Percentiles rank a stretch among this genome's conserved stretches.
phyloP scores from a whole-genome alignment of 345 rosid genomes.

The Gossypium ekmanianum region DNA sequence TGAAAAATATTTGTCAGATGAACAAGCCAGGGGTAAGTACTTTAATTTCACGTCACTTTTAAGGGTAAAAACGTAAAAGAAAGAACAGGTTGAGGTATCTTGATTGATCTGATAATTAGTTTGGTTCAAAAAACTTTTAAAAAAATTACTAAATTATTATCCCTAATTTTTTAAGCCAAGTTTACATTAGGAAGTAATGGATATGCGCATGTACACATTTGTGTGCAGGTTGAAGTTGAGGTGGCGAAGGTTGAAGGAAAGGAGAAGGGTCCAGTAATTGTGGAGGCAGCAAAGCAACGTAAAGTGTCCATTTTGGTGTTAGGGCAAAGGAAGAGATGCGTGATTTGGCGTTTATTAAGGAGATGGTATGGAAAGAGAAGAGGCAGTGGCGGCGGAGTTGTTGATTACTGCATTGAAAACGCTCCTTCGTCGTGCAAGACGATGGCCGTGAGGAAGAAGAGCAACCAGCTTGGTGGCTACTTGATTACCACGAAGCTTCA shows the following conservation, averaged over 20 bases:
- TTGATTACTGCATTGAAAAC: slow-evolving; percentile 70
- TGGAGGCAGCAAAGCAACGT: slow-evolving; percentile 70
- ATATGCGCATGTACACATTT: background rate
- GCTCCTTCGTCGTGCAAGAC: slow-evolving; percentile 82
- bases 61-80: background rate
- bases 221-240: slow-evolving; percentile 57
- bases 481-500: slow-evolving; percentile 87
- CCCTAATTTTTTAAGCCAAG: too few relatives aligned
- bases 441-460: slow-evolving; percentile 74
- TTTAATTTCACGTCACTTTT: background rate
- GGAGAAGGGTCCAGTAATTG: slow-evolving; percentile 63
- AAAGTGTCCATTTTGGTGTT: slow-evolving; percentile 59
- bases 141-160: too few relatives aligned
- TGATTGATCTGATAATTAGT: too few relatives aligned
- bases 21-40: slow-evolving; percentile 72
- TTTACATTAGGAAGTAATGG: too few relatives aligned
- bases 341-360: slow-evolving; percentile 51
- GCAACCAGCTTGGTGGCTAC: slow-evolving; percentile 73
- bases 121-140: too few relatives aligned
- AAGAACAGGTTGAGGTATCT: background rate
- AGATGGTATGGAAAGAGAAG: slow-evolving; percentile 50
- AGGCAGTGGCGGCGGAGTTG: slow-evolving; percentile 26
- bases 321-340: slow-evolving; percentile 61
- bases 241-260: slow-evolving; percentile 51
- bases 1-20: slow-evolving; percentile 58